These are phyloP conservation scores for Pseudogymnoascus sp. DNA, from an alignment of 2,329 filamentous ascomycete species.

Conservation along the genomic window DNA sequence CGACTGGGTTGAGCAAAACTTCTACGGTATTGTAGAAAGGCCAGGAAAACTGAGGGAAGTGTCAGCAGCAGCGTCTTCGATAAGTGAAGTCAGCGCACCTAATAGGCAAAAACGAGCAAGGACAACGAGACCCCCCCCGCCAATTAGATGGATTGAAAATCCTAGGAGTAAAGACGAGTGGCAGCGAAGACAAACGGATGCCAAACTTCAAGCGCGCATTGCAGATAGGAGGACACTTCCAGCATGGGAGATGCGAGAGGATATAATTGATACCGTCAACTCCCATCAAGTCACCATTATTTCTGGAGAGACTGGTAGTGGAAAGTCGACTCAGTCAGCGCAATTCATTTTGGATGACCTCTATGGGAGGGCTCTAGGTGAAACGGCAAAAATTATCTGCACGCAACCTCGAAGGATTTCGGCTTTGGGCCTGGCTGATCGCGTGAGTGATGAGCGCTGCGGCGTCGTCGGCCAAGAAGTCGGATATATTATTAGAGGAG, in stretches of 20 bases:
- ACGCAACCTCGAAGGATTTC: slow-evolving; percentile 94
- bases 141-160: slow-evolving; percentile 56
- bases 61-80: slow-evolving; percentile 64
- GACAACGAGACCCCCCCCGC: slow-evolving; percentile 40
- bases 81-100: slow-evolving; percentile 37
- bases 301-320: slow-evolving; percentile 91
- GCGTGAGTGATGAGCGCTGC: slow-evolving; percentile 88
- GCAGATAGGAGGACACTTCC: slow-evolving; percentile 64
- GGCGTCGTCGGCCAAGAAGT: slow-evolving; percentile 75
- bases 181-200: slow-evolving; percentile 55
- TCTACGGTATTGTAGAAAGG: slow-evolving; percentile 72
- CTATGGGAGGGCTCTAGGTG: slow-evolving; percentile 66
- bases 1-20: slow-evolving; percentile 83
- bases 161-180: slow-evolving; percentile 56
- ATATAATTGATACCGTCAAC: slow-evolving; percentile 67
- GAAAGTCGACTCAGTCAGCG: slow-evolving; percentile 93
- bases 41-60: slow-evolving; percentile 81
- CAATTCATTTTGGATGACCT: slow-evolving; percentile 93
- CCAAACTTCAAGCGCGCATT: slow-evolving; percentile 67
- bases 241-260: slow-evolving; percentile 75
- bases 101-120: slow-evolving; percentile 23
- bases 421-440: slow-evolving; percentile 84
- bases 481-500: slow-evolving; percentile 84
- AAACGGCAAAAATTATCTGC: slow-evolving; percentile 80
- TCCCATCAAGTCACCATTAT: slow-evolving; percentile 87